Percentiles rank a stretch among this genome's conserved stretches.
These are phyloP conservation scores for Hibiscus tridactylites DNA, from an alignment of 345 rosid genomes.

Conservation along the genomic window DNA sequence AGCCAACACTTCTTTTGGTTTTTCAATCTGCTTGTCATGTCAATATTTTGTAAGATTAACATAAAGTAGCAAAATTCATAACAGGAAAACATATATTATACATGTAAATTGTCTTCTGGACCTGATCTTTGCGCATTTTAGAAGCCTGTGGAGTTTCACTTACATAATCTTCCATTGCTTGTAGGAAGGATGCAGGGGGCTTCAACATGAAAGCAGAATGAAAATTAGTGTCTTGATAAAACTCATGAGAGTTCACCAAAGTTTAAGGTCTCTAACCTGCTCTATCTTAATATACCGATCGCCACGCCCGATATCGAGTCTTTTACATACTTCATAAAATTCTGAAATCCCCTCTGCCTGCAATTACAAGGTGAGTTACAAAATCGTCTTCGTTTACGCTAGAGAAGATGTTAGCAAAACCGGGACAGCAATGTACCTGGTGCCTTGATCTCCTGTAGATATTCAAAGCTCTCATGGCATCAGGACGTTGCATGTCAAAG, in stretches of 20 bases:
- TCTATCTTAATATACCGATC: slow-evolving; percentile 79
- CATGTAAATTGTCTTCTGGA: slow-evolving; percentile 12
- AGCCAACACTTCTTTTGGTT: slow-evolving; percentile 29
- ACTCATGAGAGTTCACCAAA: background rate
- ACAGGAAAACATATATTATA: background rate
- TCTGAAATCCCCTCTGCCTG: slow-evolving; percentile 95
- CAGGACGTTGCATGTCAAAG: slow-evolving; percentile 89
- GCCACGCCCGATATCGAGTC: slow-evolving; percentile 72
- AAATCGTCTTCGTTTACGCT: slow-evolving; percentile 9
- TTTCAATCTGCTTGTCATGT: slow-evolving; percentile 19
- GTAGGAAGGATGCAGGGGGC: slow-evolving; percentile 92
- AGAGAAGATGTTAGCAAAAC: background rate
- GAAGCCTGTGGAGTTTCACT: slow-evolving; percentile 70
- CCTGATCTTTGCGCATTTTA: slow-evolving; percentile 67
- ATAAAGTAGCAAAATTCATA: background rate
- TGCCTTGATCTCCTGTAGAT: slow-evolving; percentile 79
- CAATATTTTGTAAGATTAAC: background rate
- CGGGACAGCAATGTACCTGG: slow-evolving; percentile 50
- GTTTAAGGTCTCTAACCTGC: slow-evolving; percentile 49
- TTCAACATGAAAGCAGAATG: slow-evolving; percentile 21
- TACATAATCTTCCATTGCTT: slow-evolving; percentile 98
- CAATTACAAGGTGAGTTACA: slow-evolving; percentile 9
- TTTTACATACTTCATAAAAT: slow-evolving; percentile 90
- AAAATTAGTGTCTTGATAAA: background rate
- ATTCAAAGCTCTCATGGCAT: slow-evolving; percentile 77